phyloP scores from a whole-genome alignment of 2,329 filamentous ascomycete species.

The Aspergillus sp. region DNA sequence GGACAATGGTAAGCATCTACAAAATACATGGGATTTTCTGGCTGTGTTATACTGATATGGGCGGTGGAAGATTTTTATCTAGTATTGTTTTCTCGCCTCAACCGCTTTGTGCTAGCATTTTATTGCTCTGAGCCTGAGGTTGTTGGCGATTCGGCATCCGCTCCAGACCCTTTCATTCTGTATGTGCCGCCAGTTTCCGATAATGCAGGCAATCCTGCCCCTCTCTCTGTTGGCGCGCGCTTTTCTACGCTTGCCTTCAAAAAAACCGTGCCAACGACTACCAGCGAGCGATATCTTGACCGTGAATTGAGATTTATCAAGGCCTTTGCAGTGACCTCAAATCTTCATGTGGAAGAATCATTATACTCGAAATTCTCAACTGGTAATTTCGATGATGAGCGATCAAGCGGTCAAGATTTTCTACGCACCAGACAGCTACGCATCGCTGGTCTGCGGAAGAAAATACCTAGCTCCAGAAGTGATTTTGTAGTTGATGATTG shows the following conservation, averaged over 20 bases:
- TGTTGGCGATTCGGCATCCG: constrained; percentile 20
- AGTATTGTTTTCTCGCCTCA: constrained; percentile 42
- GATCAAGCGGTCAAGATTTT: constrained; percentile 17
- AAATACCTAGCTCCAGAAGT: constrained; percentile 14
- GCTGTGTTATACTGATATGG: not conserved
- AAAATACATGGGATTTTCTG: not conserved
- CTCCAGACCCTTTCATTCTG: constrained; percentile 37
- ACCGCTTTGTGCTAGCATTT: constrained; percentile 33
- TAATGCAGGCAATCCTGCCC: constrained; percentile 9
- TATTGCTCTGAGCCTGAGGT: constrained; percentile 28
- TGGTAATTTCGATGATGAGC: constrained; percentile 13
- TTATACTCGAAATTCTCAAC: constrained; percentile 26
- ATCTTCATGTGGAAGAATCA: constrained; percentile 36
- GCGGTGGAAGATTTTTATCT: constrained; percentile 35
- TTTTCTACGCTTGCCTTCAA: constrained; percentile 36
- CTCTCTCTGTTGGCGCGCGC: constrained; percentile 8
- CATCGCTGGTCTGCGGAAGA: constrained; percentile 10
- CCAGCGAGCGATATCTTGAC: constrained; percentile 19
- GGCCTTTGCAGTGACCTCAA: constrained; percentile 35
- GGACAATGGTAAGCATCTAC: constrained; percentile 29
- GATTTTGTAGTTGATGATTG: constrained; percentile 42
- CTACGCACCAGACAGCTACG: constrained; percentile 25
- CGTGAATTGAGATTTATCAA: constrained; percentile 32
- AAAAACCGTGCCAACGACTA: constrained; percentile 25
- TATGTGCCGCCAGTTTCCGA: constrained; percentile 25